Base-by-base conservation (phyloP, 2,329 filamentous ascomycete species). In the Cladophialophora bantiana region DNA sequence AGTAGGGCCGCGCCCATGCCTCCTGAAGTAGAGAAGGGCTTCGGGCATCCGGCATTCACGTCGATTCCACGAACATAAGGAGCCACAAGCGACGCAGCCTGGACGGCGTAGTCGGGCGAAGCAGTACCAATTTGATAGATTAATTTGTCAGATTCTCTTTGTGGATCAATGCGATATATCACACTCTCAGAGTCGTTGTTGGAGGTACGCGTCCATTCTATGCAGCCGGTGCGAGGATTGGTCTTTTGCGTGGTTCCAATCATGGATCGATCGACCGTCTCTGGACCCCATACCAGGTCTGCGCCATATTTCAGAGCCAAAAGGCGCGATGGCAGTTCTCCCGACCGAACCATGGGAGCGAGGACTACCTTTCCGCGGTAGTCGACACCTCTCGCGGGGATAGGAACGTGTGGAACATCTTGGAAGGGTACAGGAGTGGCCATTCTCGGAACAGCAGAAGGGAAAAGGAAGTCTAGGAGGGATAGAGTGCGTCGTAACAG, bases 301-400 rank as follows among this genome's bases (percentile, higher is more conserved):
- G 95, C 95, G 72, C 95, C 95, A 78, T 99, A 98, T 76, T 96
- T 91, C 68, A 99, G 87, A 36, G 95, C 92, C 52, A 96, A 81
- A 32, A 99, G 85, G 66, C 95, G 89, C 45, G 92, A 95, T 2
- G 95, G 94, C 68, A 97, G 83, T 83, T 99, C 95, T 76, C 95
- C 95, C n/a, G 93, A 96, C 73, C 95, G 90, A 65, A 97, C 94
- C 95, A 99, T 99, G 48, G 95, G 95, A 68, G 95, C 95, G 70
- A 99, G 90, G 53, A 98, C 95, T 71, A 98, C 82, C 80, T 96
- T 97, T 80, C 91, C 91, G 73, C 94, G 88, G 80, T 97, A 98
- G 82, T 97, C 93, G 75, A 97, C 93, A 59, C 94, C 94, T 78
- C 90, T 91, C 68, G 84, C 86, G 71, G 94, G 94, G 72, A 97